Percentiles rank a stretch among this genome's conserved stretches.
phyloP scores from a whole-genome alignment of 1,284 basidiomycete genomes.

The Spongispora temasekensis region DNA sequence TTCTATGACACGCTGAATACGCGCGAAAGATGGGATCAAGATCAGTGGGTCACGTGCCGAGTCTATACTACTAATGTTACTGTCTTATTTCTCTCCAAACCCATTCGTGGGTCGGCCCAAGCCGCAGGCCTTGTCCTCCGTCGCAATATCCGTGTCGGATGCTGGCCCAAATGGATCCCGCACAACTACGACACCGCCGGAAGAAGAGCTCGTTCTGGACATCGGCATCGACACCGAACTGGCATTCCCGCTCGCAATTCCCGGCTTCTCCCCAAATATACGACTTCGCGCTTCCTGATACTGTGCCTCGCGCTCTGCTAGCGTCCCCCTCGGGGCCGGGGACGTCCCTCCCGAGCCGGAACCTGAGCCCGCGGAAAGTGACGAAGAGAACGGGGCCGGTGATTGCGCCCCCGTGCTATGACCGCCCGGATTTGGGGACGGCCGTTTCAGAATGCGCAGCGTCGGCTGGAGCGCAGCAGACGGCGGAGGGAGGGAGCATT shows the following conservation, averaged over 20 bases:
- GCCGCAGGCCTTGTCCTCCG: not conserved
- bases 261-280: slow-evolving; percentile 26
- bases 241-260: not conserved
- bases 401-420: not conserved
- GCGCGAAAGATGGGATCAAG: slow-evolving; percentile 1
- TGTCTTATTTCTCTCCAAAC: slow-evolving; percentile 19
- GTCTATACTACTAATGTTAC: not conserved
- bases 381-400: not conserved
- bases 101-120: slow-evolving; percentile 19
- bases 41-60: slow-evolving; percentile 23
- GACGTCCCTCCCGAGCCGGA: slow-evolving; percentile 11
- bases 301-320: slow-evolving; percentile 35
- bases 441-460: slow-evolving; percentile 35
- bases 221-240: not conserved
- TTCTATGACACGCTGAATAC: not conserved
- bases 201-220: slow-evolving; percentile 1
- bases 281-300: slow-evolving; percentile 35
- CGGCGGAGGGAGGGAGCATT: slow-evolving; percentile 20
- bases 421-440: slow-evolving; percentile 15
- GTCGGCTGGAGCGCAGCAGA: slow-evolving; percentile 31
- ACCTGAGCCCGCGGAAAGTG: slow-evolving; percentile 3
- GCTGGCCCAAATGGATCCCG: slow-evolving; percentile 31
- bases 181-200: slow-evolving; percentile 12
- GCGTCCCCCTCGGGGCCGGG: slow-evolving; percentile 26
- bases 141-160: slow-evolving; percentile 5